These are phyloP conservation scores for Coemansia sp. DNA, from an alignment of 192 early-diverging fungal species.

Conservation along the genomic window DNA sequence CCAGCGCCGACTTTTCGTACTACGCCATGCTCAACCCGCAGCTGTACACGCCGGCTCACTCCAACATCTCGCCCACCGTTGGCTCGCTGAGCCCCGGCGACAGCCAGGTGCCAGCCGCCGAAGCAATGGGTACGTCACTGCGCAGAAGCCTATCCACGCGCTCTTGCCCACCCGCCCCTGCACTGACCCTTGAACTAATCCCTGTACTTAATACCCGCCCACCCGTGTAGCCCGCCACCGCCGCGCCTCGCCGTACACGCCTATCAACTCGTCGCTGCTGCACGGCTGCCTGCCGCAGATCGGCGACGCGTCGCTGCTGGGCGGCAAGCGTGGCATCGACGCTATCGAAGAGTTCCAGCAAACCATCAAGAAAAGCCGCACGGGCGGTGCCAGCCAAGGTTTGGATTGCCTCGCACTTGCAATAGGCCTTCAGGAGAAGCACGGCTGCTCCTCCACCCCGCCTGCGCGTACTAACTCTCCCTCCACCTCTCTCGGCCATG, in stretches of 20 bases:
- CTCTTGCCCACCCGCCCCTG: too few relatives aligned
- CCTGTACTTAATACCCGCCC: too few relatives aligned
- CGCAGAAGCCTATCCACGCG: too few relatives aligned
- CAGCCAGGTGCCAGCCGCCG: conserved; percentile 22
- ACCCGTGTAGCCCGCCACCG: conserved; percentile 12
- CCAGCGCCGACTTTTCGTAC: conserved; percentile 25
- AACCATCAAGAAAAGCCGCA: conserved; percentile 43
- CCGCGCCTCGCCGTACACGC: conserved; percentile 36
- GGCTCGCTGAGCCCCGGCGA: conserved; percentile 36
- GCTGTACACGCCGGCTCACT: conserved; percentile 20
- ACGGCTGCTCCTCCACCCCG: conserved; percentile 20
- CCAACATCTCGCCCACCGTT: conserved; percentile 26
- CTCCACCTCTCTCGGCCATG: conserved; percentile 11
- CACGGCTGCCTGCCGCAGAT: conserved; percentile 37
- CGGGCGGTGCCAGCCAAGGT: conserved; percentile 43
- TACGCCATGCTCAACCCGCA: conserved; percentile 12
- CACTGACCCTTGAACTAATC: too few relatives aligned
- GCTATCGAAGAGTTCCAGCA: conserved; percentile 47
- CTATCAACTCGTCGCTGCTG: conserved; percentile 24
- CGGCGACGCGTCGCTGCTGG: conserved; percentile 2
- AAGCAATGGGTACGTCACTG: conserved; percentile 5
- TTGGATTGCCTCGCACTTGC: conserved; percentile 53
- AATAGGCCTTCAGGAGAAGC: conserved; percentile 43
- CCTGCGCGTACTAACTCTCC: conserved; percentile 8
- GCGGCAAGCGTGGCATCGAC: conserved; percentile 35